phyloP scores from a whole-genome alignment of 192 early-diverging fungal genomes.

The Jimgerdemannia flammicorona region DNA sequence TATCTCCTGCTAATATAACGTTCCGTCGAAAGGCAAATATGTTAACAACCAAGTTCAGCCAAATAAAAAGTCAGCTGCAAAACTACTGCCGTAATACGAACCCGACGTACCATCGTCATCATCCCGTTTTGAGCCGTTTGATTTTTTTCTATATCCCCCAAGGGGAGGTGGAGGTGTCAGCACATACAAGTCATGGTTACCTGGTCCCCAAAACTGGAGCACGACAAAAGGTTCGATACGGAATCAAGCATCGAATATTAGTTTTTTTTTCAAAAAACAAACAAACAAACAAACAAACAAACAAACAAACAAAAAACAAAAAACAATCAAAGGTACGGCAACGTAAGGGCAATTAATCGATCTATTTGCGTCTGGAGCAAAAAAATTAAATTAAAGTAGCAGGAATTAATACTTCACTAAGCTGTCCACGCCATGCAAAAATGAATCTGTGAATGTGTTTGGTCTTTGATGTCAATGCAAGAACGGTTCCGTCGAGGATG shows the following conservation, averaged over 20 bases:
- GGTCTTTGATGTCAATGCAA: no score
- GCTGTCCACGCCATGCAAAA: constrained; percentile 45
- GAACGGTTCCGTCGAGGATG: no score
- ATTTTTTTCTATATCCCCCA: background rate
- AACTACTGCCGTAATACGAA: background rate
- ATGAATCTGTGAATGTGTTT: constrained; percentile 51
- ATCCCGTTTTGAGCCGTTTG: background rate
- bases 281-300: no score
- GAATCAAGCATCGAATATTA: no score
- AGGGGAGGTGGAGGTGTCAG: background rate
- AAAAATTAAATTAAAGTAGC: no score
- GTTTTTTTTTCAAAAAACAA: no score
- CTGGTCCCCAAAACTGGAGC: constrained; percentile 73
- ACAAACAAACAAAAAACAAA: no score
- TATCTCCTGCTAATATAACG: no score
- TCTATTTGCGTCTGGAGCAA: no score
- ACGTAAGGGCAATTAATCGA: no score
- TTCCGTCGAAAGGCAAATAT: background rate
- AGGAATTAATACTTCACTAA: no score
- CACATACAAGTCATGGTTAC: constrained; percentile 53
- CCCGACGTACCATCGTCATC: constrained; percentile 1
- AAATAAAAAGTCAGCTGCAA: background rate
- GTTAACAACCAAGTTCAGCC: background rate
- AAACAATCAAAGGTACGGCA: background rate
- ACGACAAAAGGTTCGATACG: no score